Evolutionary conservation across 2,329 filamentous ascomycete species (phyloP).

Genomic region (Aspergillus spinulosporus): DNA sequence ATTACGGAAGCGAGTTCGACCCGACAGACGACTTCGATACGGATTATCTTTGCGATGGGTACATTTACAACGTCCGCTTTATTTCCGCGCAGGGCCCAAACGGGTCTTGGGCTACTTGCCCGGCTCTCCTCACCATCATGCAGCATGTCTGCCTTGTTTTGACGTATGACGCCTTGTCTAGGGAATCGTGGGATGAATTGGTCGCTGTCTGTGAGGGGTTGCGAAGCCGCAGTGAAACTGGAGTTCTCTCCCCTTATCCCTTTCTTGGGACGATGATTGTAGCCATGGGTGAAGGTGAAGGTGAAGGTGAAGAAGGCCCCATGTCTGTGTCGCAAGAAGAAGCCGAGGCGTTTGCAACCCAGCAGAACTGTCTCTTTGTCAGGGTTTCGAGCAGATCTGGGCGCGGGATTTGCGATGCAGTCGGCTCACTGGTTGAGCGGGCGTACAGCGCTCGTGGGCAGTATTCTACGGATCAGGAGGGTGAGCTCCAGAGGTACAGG

Average conservation of each 20-base stretch:
- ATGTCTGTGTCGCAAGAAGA: slow-evolving; percentile 5
- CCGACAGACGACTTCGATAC: neutral
- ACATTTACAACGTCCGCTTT: neutral
- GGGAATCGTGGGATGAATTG: no score
- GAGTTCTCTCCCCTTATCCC: neutral
- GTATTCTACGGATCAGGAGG: slow-evolving; percentile 11
- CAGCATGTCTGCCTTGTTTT: no score
- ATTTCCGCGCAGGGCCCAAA: no score
- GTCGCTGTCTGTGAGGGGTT: neutral
- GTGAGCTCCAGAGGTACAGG: slow-evolving; percentile 5
- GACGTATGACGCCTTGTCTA: no score
- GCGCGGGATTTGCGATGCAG: slow-evolving; percentile 14
- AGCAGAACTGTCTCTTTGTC: slow-evolving; percentile 14
- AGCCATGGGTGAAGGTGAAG: neutral
- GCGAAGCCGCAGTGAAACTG: neutral
- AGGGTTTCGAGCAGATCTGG: slow-evolving; percentile 10
- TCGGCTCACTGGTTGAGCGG: slow-evolving; percentile 15
- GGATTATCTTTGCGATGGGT: neutral
- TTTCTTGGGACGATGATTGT: neutral
- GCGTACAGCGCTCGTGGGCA: slow-evolving; percentile 14
- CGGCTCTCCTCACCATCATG: no score
- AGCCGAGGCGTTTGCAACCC: slow-evolving; percentile 17
- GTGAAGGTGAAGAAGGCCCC: neutral
- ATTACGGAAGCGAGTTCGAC: neutral
- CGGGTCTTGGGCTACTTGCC: no score